Evolutionary conservation across 805 yeast genomes (phyloP).

Genomic region (Barnettozyma botsteinii): DNA sequence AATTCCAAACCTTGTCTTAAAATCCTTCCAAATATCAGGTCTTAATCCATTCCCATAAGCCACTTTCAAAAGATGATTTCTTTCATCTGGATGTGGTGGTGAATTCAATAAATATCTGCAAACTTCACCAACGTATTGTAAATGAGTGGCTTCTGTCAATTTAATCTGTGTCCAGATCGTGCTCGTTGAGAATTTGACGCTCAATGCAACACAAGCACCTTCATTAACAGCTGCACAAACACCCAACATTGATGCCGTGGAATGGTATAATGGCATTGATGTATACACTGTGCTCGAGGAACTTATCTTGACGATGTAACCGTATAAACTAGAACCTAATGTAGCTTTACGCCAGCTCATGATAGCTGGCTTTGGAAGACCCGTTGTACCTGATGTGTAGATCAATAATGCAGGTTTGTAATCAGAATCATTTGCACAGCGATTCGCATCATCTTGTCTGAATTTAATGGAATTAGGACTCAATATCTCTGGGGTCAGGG

Average conservation of each 20-base stretch:
- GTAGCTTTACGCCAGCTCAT: conserved; percentile 85
- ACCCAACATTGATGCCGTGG: conserved; percentile 88
- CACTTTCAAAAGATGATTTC: conserved; percentile 49
- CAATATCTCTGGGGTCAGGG: conserved; percentile 35
- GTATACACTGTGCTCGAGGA: conserved; percentile 60
- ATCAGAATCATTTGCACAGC: conserved; percentile 55
- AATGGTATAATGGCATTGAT: conserved; percentile 93
- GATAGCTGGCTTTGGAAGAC: conserved; percentile 88
- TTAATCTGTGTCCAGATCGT: conserved; percentile 88
- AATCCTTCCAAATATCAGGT: conserved; percentile 79
- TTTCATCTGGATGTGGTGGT: conserved; percentile 60
- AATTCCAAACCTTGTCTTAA: conserved; percentile 72
- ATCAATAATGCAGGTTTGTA: conserved; percentile 65
- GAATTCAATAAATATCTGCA: conserved; percentile 77
- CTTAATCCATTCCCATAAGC: conserved; percentile 93
- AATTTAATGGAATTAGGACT: conserved; percentile 40
- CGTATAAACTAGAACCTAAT: conserved; percentile 66
- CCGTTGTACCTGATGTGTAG: conserved; percentile 93
- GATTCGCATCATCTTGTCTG: conserved; percentile 48
- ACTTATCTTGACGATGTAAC: conserved; percentile 58
- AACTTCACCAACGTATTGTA: conserved; percentile 93
- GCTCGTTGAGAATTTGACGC: conserved; percentile 76
- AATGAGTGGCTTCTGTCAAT: conserved; percentile 63
- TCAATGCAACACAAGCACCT: conserved; percentile 74
- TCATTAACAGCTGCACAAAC: conserved; percentile 58